These are phyloP conservation scores for Aureobasidium vineae DNA, from an alignment of 2,329 filamentous ascomycete species.

Conservation along the genomic window DNA sequence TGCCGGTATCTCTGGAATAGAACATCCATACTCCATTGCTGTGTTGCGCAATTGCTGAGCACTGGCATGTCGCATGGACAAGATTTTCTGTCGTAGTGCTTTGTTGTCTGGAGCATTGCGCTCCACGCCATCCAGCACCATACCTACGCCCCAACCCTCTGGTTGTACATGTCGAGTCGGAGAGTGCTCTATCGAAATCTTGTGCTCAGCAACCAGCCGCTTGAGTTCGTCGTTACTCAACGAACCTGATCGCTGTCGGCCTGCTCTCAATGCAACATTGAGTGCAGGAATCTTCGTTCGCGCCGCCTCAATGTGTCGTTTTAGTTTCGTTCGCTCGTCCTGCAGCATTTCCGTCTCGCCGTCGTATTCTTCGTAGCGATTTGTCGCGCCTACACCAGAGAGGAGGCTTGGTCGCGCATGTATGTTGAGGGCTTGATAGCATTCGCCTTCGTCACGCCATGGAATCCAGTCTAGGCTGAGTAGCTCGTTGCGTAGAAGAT, in stretches of 20 bases:
- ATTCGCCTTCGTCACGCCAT: constrained; percentile 19
- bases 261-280: not conserved
- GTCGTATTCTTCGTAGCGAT: constrained; percentile 14
- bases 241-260: not conserved
- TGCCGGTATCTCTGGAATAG: not conserved
- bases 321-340: not conserved
- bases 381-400: not conserved
- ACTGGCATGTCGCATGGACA: constrained; percentile 19
- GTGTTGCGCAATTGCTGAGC: constrained; percentile 13
- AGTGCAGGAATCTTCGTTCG: not conserved
- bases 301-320: constrained; percentile 8
- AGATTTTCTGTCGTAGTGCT: constrained; percentile 14
- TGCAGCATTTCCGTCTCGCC: constrained; percentile 2
- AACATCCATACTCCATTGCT: constrained; percentile 15
- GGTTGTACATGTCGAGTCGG: constrained; percentile 1
- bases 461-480: constrained; percentile 24
- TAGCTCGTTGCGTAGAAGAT: constrained; percentile 14
- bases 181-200: not conserved
- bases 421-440: constrained; percentile 8
- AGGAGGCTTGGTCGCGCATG: constrained; percentile 22
- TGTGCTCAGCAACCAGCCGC: constrained; percentile 8
- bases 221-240: not conserved
- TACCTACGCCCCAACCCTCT: constrained; percentile 20
- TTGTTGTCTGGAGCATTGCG: constrained; percentile 11
- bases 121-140: constrained; percentile 15